A percentile compares a stretch with the other conserved stretches of the same genome.
These are phyloP conservation scores for Clitocybe nebularis DNA, from an alignment of 1,284 basidiomycete genomes.

Conservation along the genomic window DNA sequence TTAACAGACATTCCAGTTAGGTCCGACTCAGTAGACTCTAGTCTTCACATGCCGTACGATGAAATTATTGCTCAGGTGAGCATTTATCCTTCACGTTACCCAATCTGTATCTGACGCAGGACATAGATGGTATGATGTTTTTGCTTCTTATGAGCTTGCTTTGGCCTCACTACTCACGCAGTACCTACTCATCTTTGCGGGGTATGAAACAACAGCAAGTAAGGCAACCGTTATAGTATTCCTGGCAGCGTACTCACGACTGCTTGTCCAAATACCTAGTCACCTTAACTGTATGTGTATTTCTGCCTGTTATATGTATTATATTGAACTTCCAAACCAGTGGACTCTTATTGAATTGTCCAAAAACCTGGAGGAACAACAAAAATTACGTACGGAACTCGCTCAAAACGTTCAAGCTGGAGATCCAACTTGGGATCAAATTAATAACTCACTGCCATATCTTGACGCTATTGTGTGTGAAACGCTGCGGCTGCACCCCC, in stretches of 20 bases:
- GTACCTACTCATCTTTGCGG: conserved; percentile 15
- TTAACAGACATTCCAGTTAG: background rate
- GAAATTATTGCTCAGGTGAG: conserved; percentile 11
- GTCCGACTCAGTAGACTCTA: too few species aligned
- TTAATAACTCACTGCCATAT: conserved; percentile 40
- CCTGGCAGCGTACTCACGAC: conserved; percentile 24
- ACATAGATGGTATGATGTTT: conserved; percentile 3
- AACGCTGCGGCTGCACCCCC: conserved; percentile 37
- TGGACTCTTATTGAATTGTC: conserved; percentile 47
- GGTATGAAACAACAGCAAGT: conserved; percentile 40
- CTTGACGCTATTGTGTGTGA: conserved; percentile 53
- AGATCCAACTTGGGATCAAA: conserved; percentile 42
- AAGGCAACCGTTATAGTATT: conserved; percentile 4
- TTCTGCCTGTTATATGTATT: background rate
- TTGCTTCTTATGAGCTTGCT: too few species aligned
- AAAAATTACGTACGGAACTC: conserved; percentile 50
- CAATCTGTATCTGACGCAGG: background rate
- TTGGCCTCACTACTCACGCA: background rate
- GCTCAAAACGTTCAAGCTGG: conserved; percentile 18
- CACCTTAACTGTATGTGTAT: too few species aligned
- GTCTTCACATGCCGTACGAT: conserved; percentile 7
- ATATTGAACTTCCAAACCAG: conserved; percentile 16
- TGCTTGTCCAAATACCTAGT: too few species aligned
- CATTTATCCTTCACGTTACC: background rate
- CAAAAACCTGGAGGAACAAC: conserved; percentile 40